A percentile compares a stretch with the other conserved stretches of the same genome.
Evolutionary conservation across 495 filamentous ascomycete species (phyloP).

Genomic region (Trichocladium uniseriatum): DNA sequence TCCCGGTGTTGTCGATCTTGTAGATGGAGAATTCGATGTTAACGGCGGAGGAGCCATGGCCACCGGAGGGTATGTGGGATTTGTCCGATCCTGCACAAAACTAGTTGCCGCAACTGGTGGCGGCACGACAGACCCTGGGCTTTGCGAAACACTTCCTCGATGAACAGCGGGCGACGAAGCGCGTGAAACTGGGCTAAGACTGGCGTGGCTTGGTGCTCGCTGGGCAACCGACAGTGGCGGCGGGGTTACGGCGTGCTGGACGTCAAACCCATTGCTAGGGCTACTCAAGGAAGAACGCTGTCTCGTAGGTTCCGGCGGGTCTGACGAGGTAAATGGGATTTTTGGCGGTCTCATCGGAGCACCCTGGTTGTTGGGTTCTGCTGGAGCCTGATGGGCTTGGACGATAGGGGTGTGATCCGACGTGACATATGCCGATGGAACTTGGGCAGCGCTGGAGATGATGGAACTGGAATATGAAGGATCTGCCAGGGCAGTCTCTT

Average conservation of each 20-base stretch:
- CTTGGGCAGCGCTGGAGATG: no score
- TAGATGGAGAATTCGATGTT: background rate
- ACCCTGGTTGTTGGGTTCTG: no score
- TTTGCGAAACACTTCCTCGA: background rate
- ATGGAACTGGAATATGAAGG: no score
- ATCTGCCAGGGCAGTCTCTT: no score
- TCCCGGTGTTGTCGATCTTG: background rate
- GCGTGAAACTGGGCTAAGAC: conserved; percentile 5
- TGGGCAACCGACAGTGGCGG: background rate
- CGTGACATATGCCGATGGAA: no score
- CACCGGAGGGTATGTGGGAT: background rate
- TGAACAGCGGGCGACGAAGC: conserved; percentile 3
- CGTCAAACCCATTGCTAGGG: background rate
- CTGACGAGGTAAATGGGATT: background rate
- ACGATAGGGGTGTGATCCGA: no score
- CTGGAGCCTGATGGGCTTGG: no score
- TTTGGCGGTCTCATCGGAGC: no score
- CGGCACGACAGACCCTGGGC: background rate
- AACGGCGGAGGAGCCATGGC: background rate
- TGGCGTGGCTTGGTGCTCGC: background rate
- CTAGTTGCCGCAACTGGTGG: background rate
- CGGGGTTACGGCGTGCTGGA: background rate
- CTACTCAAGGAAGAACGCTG: background rate
- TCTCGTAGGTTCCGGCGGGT: background rate
- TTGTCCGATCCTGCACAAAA: background rate